phyloP scores from a whole-genome alignment of 1,139 yeast genomes.

The Pichia sp. region DNA sequence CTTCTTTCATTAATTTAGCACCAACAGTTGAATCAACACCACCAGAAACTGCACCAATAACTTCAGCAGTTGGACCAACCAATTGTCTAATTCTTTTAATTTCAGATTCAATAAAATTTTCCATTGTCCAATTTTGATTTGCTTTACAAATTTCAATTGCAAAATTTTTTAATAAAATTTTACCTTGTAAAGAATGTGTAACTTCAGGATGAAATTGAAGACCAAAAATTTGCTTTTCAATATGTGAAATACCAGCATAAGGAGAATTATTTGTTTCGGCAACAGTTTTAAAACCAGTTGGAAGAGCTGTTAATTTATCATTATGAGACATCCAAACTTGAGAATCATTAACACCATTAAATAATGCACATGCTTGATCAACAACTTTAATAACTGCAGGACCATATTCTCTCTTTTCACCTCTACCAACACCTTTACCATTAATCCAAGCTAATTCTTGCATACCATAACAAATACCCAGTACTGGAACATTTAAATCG shows the following conservation, averaged over 20 bases:
- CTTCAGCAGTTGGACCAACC: conserved; percentile 98
- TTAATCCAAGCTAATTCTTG: conserved; percentile 98
- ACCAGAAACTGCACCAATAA: conserved; percentile 98
- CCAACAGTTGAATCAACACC: conserved; percentile 99
- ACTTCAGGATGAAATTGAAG: conserved; percentile 99
- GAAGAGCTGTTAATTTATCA: conserved; percentile 87
- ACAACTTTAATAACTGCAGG: conserved; percentile 78
- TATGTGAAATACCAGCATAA: conserved; percentile 84
- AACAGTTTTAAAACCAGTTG: conserved; percentile 80
- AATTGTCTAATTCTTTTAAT: conserved; percentile 81
- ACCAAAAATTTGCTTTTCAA: conserved; percentile 71
- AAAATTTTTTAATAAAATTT: conserved; percentile 77
- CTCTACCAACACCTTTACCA: conserved; percentile 92
- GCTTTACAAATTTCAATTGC: conserved; percentile 89
- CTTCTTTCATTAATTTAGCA: conserved; percentile 95
- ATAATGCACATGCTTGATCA: conserved; percentile 63
- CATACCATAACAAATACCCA: conserved; percentile 99
- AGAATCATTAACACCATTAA: conserved; percentile 84
- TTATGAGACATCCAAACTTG: conserved; percentile 99
- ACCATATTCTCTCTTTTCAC: conserved; percentile 97
- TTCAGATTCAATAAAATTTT: conserved; percentile 94
- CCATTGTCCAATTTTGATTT: conserved; percentile 93
- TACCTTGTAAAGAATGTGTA: conserved; percentile 92
- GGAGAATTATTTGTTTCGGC: conserved; percentile 95
- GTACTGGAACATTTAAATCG: conserved; percentile 83